A percentile compares a stretch with the other conserved stretches of the same genome.
These are phyloP conservation scores for Aspergillus sp. DNA, from an alignment of 2,329 filamentous ascomycete species.

Conservation along the genomic window DNA sequence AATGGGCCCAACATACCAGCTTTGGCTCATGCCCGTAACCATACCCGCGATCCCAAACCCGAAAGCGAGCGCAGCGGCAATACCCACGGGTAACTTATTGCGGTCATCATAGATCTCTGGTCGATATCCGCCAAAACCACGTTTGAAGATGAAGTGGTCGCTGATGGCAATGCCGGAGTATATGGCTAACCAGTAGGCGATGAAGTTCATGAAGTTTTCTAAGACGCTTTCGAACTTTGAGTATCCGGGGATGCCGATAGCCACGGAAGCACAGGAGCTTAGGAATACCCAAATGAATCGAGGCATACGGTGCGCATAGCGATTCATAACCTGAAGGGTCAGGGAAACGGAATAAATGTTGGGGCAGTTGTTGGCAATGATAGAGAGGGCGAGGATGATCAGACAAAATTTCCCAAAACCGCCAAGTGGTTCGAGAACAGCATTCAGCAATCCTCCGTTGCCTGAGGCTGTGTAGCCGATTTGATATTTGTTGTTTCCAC, in stretches of 20 bases:
- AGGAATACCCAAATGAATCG: slow-evolving; percentile 60
- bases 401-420: slow-evolving; percentile 66
- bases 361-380: slow-evolving; percentile 63
- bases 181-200: slow-evolving; percentile 66
- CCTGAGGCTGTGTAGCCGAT: slow-evolving; percentile 49
- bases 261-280: slow-evolving; percentile 56
- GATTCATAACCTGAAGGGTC: slow-evolving; percentile 57
- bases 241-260: slow-evolving; percentile 63
- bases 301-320: slow-evolving; percentile 52
- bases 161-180: slow-evolving; percentile 59
- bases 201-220: slow-evolving; percentile 62
- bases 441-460: slow-evolving; percentile 59
- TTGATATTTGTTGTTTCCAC: slow-evolving; percentile 47
- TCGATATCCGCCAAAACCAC: slow-evolving; percentile 53
- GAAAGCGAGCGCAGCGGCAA: slow-evolving; percentile 58
- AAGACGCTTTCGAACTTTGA: slow-evolving; percentile 55
- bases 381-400: slow-evolving; percentile 57
- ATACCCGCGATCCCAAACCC: slow-evolving; percentile 57
- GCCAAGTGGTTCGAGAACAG: slow-evolving; percentile 56
- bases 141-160: slow-evolving; percentile 62
- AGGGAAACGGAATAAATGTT: slow-evolving; percentile 65
- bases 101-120: slow-evolving; percentile 52
- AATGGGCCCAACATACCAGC: slow-evolving; percentile 61
- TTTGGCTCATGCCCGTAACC: slow-evolving; percentile 61
- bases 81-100: slow-evolving; percentile 51